phyloP scores from a whole-genome alignment of 768 basidiomycete genomes.

The Trametes meyenii region DNA sequence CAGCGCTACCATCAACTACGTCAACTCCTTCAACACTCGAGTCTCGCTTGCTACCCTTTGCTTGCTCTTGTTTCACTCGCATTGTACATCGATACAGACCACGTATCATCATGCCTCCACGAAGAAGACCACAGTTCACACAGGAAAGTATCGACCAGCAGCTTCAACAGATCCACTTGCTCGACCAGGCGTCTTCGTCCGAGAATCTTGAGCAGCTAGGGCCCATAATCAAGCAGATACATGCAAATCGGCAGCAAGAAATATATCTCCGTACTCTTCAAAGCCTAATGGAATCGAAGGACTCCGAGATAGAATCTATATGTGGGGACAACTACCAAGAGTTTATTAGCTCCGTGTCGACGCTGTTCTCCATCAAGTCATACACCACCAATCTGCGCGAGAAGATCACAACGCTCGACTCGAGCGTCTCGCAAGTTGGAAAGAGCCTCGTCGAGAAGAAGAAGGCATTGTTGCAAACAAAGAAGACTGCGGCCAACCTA shows the following conservation, averaged over 20 bases:
- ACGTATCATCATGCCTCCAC: conserved; percentile 66
- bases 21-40: neutral
- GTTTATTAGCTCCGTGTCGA: conserved; percentile 97
- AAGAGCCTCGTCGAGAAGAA: conserved; percentile 92
- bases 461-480: conserved; percentile 82
- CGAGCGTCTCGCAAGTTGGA: conserved; percentile 87
- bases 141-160: conserved; percentile 88
- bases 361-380: conserved; percentile 91
- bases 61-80: neutral
- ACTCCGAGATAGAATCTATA: conserved; percentile 93
- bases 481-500: conserved; percentile 90
- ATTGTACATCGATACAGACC: neutral
- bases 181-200: conserved; percentile 84
- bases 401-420: conserved; percentile 86
- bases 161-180: conserved; percentile 87
- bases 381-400: conserved; percentile 94
- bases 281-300: conserved; percentile 90
- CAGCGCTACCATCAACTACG: neutral
- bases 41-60: neutral
- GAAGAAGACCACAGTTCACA: conserved; percentile 69
- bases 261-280: conserved; percentile 85
- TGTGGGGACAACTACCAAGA: conserved; percentile 98
- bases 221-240: conserved; percentile 92
- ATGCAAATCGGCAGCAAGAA: conserved; percentile 86
- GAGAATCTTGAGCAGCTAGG: conserved; percentile 96